Base-by-base conservation (phyloP, 1,284 basidiomycete genomes). In the Rhodofomes roseus region DNA sequence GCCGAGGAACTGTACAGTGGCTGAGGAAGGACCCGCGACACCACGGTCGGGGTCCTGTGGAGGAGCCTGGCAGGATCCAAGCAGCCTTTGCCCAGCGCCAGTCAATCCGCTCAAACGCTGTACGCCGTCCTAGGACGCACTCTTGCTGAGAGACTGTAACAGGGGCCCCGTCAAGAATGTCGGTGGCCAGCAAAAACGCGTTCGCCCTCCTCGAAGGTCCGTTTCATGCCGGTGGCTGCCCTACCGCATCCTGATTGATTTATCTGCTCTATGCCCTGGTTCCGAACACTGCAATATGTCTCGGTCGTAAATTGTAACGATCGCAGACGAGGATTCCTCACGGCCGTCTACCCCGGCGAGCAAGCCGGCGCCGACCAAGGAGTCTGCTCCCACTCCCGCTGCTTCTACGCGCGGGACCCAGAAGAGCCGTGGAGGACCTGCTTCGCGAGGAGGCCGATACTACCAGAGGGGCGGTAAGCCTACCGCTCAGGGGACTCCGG, bases 141-240 rank as follows among this genome's bases (percentile, higher is more conserved):
- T 65, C 64, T 64, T 69, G 69, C 76, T 78, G 78, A 81, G 72
- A 73, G 76, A 69, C 70, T 69, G 65, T 62, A 68, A 77, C 78
- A 81, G 77, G 75, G 81, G 82, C 84, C 81, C 85, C 84, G 81
- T 80, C 82, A 79, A 85, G 73, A 68, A 92, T 92, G 90, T 91
- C 90, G 87, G 90, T 92, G 85, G 90, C 87, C 79, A 86, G 85
- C 73, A 86, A 78, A 83, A 92, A 92, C 78, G 84, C 84, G 66
- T 92, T 92, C 79, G 84, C 89, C 74, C 71, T 92, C 76, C 81
- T 92, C 74, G 85, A 87, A 74, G 87, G 89, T 90, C 64, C 65
- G 79, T 80, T 46, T 57, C 34, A 34, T 46, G 27, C 50, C 59
- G 44, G 37, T 60, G 48, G 60, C 61, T 52, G 50, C 56, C 53